phyloP scores from a whole-genome alignment of 2,329 filamentous ascomycete species.

The Colletotrichum salicis region DNA sequence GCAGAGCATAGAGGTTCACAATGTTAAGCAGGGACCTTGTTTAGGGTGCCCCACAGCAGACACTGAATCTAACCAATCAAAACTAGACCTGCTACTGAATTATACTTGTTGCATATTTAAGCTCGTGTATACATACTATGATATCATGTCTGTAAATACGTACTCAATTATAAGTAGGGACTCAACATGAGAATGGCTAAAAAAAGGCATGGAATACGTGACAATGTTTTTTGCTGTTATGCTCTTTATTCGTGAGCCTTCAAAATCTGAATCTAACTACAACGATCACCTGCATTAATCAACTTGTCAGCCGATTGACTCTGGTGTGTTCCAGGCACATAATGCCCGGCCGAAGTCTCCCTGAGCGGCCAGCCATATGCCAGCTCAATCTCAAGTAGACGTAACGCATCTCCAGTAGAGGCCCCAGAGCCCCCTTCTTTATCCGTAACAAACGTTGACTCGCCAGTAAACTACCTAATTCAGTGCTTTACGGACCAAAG shows the following conservation, averaged over 20 bases:
- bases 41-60: too few species aligned
- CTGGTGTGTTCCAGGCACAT: neutral
- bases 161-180: too few species aligned
- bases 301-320: neutral
- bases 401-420: neutral
- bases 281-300: neutral
- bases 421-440: neutral
- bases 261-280: neutral
- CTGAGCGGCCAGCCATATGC: neutral
- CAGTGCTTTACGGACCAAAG: conserved; percentile 67
- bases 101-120: too few species aligned
- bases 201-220: too few species aligned
- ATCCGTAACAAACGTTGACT: neutral
- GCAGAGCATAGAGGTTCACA: neutral
- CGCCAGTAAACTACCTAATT: neutral
- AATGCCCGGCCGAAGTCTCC: conserved; percentile 6
- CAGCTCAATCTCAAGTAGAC: conserved; percentile 2
- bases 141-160: too few species aligned
- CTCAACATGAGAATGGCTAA: too few species aligned
- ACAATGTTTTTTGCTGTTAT: neutral
- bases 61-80: too few species aligned
- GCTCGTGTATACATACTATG: too few species aligned
- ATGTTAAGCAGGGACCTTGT: too few species aligned
- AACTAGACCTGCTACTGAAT: too few species aligned
- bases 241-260: neutral